Evolutionary conservation across 2,329 filamentous ascomycete genomes (phyloP), one percentile per base, ranked within the genome.

Genomic region (Nothophoma quercina): DNA sequence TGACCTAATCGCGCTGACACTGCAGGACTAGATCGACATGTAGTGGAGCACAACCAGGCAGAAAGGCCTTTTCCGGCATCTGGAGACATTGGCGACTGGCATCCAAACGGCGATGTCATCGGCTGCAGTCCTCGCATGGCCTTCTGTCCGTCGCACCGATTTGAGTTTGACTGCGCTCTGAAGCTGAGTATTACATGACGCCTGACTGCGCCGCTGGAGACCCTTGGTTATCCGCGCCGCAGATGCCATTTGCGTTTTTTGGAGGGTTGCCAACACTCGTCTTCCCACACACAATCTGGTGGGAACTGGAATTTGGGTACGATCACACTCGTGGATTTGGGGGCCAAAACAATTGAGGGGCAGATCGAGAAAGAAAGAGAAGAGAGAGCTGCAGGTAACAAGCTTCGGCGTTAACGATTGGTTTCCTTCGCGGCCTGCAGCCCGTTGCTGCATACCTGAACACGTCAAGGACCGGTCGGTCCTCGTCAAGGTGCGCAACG

Each of bases 361-460:
- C 49, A 58, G 48, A 47, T 54, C 60, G 51, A 55, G 59, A 49
- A 55, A 57, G 48, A 61, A 65, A 65, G 60, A 67, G 58, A 58
- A 64, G 52, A 60, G 59, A 54, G 59, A 54, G 55, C 54, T 63
- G 62, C 63, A 64, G 68, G 59, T 65, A 68, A 64, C 62, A 60
- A 71, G 69, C 68, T 62, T 62, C 65, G 65, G 68, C 67, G 65
- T 58, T 66, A 61, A 64, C 63, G 57, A 73, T 72, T 72, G 69
- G 68, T 56, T 65, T 68, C 59, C 61, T 61, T 63, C 58, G 55
- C 59, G 29, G 55, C 47, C 18, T 44, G 64, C 63, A 44, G 60
- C 59, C n/a, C 58, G 63, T 59, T 64, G 64, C 64, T 64, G 64
- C 64, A 65, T 57, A 57, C 38, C 32, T 50, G 40, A 70, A 68